These are phyloP conservation scores for Trichoderma guizhouense DNA, from an alignment of 2,329 filamentous ascomycete genomes.

Conservation along the genomic window DNA sequence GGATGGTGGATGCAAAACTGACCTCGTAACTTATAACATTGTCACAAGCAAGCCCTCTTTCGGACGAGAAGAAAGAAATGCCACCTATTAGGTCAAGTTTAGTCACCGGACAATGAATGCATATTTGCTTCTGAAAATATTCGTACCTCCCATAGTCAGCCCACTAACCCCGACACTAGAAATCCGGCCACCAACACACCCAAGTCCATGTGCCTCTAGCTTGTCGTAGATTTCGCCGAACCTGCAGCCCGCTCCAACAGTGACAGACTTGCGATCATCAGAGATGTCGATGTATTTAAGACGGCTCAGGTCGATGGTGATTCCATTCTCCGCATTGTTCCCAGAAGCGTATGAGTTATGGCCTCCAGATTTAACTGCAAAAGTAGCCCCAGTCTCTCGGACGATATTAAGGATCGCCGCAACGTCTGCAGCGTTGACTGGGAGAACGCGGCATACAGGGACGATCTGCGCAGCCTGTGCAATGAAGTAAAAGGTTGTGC, in stretches of 20 bases:
- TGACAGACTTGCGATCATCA: not conserved
- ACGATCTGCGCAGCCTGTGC: not conserved
- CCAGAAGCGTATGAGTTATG: not conserved
- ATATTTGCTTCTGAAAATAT: not conserved
- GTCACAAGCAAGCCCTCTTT: not conserved
- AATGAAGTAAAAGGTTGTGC: not conserved
- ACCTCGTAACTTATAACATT: slow-evolving; percentile 1
- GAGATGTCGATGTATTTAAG: not conserved
- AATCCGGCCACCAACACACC: not conserved
- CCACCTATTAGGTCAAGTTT: not conserved
- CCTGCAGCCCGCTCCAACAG: not conserved
- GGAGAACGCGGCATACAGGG: not conserved
- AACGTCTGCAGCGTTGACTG: not conserved
- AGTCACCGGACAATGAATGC: not conserved
- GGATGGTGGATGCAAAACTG: not conserved
- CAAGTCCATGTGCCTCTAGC: not conserved
- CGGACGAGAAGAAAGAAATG: not conserved
- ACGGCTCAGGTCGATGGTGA: not conserved
- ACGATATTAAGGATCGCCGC: not conserved
- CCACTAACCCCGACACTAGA: not conserved
- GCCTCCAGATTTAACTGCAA: not conserved
- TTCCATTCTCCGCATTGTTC: not conserved
- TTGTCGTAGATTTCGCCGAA: not conserved
- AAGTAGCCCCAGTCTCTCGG: not conserved
- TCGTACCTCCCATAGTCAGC: not conserved